Evolutionary conservation across 176 grass and related monocot species (phyloP).

Genomic region (Musa acuminata): DNA sequence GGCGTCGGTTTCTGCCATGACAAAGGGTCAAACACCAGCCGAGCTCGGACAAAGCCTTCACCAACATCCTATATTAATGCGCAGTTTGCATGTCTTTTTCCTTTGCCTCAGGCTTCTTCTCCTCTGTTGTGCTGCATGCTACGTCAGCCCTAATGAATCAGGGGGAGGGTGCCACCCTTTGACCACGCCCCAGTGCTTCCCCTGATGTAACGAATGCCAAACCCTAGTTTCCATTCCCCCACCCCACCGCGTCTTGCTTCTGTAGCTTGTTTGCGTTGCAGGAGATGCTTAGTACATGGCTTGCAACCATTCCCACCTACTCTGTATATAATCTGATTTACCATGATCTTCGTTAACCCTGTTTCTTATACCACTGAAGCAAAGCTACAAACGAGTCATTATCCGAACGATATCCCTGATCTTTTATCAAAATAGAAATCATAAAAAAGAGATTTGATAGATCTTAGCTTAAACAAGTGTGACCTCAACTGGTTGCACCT

Average conservation of each 20-base stretch:
- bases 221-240: not conserved
- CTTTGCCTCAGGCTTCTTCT: not conserved
- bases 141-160: constrained; percentile 4
- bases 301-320: no score
- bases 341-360: no score
- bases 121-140: not conserved
- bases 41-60: not conserved
- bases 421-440: not conserved
- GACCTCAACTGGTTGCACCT: not conserved
- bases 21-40: no score
- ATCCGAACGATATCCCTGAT: no score
- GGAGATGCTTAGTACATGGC: no score
- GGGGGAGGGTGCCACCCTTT: not conserved
- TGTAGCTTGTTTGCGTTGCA: not conserved
- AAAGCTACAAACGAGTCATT: no score
- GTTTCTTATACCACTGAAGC: no score
- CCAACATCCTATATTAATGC: not conserved
- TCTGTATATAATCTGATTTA: no score
- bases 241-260: not conserved
- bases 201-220: not conserved
- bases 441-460: not conserved
- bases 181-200: not conserved
- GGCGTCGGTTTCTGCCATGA: not conserved
- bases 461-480: not conserved
- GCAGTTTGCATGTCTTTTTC: not conserved